Evolutionary conservation across 352 stramenopile genomes (phyloP), one percentile per base, ranked within the genome.

Genomic region (Globisporangium recalcitrans): DNA sequence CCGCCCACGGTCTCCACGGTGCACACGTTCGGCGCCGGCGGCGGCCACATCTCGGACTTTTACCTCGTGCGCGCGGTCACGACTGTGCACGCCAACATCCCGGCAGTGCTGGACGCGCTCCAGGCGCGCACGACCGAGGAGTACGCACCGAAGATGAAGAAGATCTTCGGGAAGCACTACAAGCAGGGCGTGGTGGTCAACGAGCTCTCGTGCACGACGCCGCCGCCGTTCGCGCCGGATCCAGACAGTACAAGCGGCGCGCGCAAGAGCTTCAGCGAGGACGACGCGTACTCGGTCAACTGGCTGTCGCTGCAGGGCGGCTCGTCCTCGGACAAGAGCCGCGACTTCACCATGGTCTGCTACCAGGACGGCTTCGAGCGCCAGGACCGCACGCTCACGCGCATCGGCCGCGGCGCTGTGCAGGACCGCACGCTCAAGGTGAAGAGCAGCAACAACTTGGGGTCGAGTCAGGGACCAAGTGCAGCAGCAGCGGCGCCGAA

Each of bases 271-370:
- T 85, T 72, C 60, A 77, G 62, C 10, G 71, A 91, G 51, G 79
- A 91, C 51, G 81, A 91, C 66, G 74, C 74, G 34, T 91, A 88
- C 65, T 73, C 68, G 16, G 81, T 88, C 58, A 77, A 88, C 55
- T 91, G 81, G 81, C 61, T 91, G 38, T 71, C 79, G 34, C 72
- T 91, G 40, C 75, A 76, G 19, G 31, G 51, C 31, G 64, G 67
- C 13, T 69, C 78, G 21, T 63, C 69, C 40, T 60, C 65, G 10
- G 77, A 87, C 40, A 79, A 72, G 58, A 57, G 65, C 42, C 70
- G 73, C 53, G 81, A 91, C 54, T 88, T 88, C 46, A 91, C 81
- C 3, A 63, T 91, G 1, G 80, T 85, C n/a, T 76, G 70, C 63
- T 91, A 88, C 64, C 81, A 91, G 59, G 81, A 91, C 64, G 70